phyloP scores from a whole-genome alignment of 2,329 filamentous ascomycete species.

The Alternaria metachromatica region DNA sequence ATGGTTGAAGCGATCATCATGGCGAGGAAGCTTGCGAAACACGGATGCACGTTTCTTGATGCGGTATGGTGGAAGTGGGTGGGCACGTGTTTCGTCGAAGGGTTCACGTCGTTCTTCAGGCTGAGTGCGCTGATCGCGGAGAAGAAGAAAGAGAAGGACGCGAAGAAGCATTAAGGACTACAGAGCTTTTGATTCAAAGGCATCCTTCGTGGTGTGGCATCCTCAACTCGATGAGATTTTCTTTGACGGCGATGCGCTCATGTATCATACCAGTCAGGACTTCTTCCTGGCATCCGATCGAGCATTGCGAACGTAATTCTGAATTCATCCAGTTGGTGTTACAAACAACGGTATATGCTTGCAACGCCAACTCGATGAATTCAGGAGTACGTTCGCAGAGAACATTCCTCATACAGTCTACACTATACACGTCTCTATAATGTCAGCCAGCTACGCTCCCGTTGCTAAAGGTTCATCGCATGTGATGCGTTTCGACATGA shows the following conservation, averaged over 20 bases:
- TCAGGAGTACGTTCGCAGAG: neutral
- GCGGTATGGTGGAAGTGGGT: constrained; percentile 63
- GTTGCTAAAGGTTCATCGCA: constrained; percentile 67
- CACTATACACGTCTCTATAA: neutral
- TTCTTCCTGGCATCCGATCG: neutral
- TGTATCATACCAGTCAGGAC: neutral
- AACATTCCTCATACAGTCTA: neutral
- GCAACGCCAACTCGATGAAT: neutral
- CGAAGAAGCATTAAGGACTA: constrained; percentile 38
- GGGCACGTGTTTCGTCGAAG: constrained; percentile 60
- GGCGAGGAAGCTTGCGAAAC: constrained; percentile 55
- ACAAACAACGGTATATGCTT: neutral
- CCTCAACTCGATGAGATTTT: neutral
- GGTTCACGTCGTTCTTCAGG: constrained; percentile 56
- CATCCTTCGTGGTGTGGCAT: neutral
- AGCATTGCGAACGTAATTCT: neutral
- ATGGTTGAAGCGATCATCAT: constrained; percentile 64
- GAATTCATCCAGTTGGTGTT: neutral
- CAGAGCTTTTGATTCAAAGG: neutral
- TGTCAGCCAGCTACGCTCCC: neutral
- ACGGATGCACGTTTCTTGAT: constrained; percentile 59
- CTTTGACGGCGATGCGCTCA: neutral
- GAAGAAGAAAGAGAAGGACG: constrained; percentile 39
- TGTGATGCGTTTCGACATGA: constrained; percentile 82
- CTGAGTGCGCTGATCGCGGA: constrained; percentile 33